Base-by-base conservation (phyloP, 2,329 filamentous ascomycete genomes). In the Fusarium sp. region DNA sequence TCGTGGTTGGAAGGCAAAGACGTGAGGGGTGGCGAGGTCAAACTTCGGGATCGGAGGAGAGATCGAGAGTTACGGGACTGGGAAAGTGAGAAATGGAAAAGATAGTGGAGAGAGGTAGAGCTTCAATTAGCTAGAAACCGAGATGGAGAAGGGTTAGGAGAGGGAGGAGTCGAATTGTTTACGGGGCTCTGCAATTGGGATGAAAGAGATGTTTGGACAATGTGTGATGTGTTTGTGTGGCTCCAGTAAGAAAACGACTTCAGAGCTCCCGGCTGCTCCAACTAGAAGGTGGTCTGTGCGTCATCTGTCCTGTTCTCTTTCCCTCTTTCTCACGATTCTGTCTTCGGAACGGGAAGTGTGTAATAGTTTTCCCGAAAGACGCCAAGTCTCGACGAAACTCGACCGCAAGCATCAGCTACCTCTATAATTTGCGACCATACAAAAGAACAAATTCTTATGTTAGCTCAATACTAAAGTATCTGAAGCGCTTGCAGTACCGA, bases 1-100 rank as follows among this genome's bases (percentile, higher is more conserved):
- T 75, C 64, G 66, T 60, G 64, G 74, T 72, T 74, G 70, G 63
- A 71, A 75, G 63, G 74, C 58, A 68, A 57, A 75, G 69, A 57
- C 63, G 67, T 72, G 76, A 78, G 75, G 76, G 71, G 76, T 63
- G 76, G 71, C 57, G 52, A 72, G 69, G 74, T 69, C 60, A 73
- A 64, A 63, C 51, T 31, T 55, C 26, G 36, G 72, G 66, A 68
- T 69, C 45, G 52, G 63, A 69, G 60, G 24, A 47, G 26, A 28
- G 51, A 36, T 59, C 52, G 66, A 73, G 36, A 67, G 35, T 57
- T 28, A 54, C 28, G 47, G 64, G 65, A 67, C 44, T 69, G 62
- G 60, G 63, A 70, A 71, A 48, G 68, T 70, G 59, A 65, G 72
- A 66, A 69, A 66, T 58, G 69, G 58, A 60, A 62, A 42, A 45